Evolutionary conservation across 2,329 filamentous ascomycete species (phyloP).

Genomic region (Teratosphaeria nubilosa): DNA sequence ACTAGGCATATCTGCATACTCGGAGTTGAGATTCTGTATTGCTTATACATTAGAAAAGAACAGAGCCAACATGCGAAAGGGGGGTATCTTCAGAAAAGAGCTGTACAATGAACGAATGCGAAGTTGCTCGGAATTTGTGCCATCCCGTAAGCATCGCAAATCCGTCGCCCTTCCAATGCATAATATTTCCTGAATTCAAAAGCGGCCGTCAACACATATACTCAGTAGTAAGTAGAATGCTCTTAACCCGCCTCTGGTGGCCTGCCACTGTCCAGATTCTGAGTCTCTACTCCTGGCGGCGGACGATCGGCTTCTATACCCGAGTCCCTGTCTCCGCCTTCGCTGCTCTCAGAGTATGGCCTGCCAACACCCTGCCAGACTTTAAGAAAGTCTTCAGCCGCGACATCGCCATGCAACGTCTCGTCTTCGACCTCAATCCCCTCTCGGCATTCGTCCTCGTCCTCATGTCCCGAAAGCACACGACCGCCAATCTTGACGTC

Average conservation of each 20-base stretch:
- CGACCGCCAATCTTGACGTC: slow-evolving; percentile 76
- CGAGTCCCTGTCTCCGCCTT: slow-evolving; percentile 9
- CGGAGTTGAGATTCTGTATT: neutral
- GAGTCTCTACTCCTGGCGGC: neutral
- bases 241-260: slow-evolving; percentile 2
- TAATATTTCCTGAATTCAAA: neutral
- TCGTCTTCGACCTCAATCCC: slow-evolving; percentile 18
- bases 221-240: neutral
- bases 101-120: neutral
- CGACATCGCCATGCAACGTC: slow-evolving; percentile 7
- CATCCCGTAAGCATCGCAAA: neutral
- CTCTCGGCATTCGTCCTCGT: slow-evolving; percentile 12
- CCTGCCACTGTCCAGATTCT: slow-evolving; percentile 2
- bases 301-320: slow-evolving; percentile 11
- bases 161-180: neutral
- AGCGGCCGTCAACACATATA: neutral
- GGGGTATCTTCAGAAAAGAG: neutral
- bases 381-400: slow-evolving; percentile 19
- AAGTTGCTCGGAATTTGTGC: neutral
- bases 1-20: neutral
- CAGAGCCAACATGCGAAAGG: neutral
- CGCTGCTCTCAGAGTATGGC: slow-evolving; percentile 5
- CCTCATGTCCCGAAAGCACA: slow-evolving; percentile 56
- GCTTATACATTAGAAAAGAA: neutral
- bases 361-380: slow-evolving; percentile 9